Evolutionary conservation across 148 eudicot species (phyloP).

Genomic region (Vaccinium myrtillus): DNA sequence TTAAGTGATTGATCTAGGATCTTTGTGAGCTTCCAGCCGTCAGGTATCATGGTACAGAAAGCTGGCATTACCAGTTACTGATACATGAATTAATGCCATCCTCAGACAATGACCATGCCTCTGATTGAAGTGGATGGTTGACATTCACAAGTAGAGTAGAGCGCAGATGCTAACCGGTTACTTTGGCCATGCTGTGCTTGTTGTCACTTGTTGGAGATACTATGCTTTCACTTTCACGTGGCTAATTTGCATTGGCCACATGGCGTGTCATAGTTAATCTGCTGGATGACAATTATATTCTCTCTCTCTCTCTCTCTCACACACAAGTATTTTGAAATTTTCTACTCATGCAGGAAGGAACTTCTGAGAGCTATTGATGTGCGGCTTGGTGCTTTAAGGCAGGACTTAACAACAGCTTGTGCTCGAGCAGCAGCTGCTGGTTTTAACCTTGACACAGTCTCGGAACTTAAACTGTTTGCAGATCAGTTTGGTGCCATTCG

Average conservation of each 20-base stretch:
- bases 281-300: not conserved
- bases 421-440: constrained; percentile 87
- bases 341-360: constrained; percentile 66
- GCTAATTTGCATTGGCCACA: not conserved
- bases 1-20: constrained; percentile 1
- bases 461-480: constrained; percentile 84
- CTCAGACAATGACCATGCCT: not conserved
- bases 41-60: not conserved
- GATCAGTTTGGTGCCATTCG: constrained; percentile 85
- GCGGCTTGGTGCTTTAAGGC: constrained; percentile 67
- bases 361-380: constrained; percentile 94
- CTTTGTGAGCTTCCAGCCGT: not conserved
- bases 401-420: constrained; percentile 73
- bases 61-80: not conserved
- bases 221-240: not conserved
- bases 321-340: not conserved
- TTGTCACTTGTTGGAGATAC: not conserved
- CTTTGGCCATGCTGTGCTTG: not conserved
- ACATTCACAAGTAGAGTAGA: not conserved
- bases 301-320: not conserved
- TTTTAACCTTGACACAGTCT: constrained; percentile 58
- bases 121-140: constrained; percentile 7
- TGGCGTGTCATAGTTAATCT: not conserved
- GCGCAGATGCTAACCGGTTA: not conserved
- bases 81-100: too few species aligned